These are phyloP conservation scores for Domatiomyces catenatus DNA, from an alignment of 2,329 filamentous ascomycete genomes.

Conservation along the genomic window DNA sequence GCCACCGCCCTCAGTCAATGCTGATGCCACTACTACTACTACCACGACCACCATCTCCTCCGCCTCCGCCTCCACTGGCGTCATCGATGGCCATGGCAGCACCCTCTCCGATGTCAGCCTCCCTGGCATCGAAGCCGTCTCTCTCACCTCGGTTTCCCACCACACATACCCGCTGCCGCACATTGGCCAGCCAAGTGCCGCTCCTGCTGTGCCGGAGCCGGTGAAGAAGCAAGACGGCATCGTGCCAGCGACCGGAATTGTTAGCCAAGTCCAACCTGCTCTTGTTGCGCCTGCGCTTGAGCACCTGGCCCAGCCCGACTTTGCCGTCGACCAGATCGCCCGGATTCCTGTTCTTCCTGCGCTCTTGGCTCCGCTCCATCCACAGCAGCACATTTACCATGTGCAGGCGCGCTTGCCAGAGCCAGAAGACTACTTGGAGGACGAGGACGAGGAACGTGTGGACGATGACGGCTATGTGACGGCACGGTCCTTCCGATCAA, in stretches of 20 bases:
- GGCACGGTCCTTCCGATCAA: constrained; percentile 62
- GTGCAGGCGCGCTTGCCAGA: constrained; percentile 26
- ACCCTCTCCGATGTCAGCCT: constrained; percentile 13
- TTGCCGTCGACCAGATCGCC: background rate
- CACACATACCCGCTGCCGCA: background rate
- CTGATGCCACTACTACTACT: background rate
- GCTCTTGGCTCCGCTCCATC: constrained; percentile 6
- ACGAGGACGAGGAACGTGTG: constrained; percentile 59
- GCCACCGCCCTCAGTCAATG: constrained; percentile 9
- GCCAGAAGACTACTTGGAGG: constrained; percentile 59
- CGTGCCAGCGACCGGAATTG: background rate
- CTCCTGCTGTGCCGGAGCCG: background rate
- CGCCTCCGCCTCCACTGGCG: background rate
- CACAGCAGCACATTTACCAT: constrained; percentile 13
- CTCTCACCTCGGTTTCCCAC: background rate
- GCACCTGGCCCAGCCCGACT: background rate
- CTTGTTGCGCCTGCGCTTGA: background rate
- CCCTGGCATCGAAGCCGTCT: constrained; percentile 13
- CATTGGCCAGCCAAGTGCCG: too few relatives aligned
- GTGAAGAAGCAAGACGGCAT: background rate
- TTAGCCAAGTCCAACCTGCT: background rate
- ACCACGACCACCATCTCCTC: constrained; percentile 1
- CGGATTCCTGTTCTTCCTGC: background rate
- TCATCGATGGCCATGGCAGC: background rate
- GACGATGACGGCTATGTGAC: constrained; percentile 58